phyloP scores from a whole-genome alignment of 2,329 filamentous ascomycete species.

The Fusarium keratoplasticum region DNA sequence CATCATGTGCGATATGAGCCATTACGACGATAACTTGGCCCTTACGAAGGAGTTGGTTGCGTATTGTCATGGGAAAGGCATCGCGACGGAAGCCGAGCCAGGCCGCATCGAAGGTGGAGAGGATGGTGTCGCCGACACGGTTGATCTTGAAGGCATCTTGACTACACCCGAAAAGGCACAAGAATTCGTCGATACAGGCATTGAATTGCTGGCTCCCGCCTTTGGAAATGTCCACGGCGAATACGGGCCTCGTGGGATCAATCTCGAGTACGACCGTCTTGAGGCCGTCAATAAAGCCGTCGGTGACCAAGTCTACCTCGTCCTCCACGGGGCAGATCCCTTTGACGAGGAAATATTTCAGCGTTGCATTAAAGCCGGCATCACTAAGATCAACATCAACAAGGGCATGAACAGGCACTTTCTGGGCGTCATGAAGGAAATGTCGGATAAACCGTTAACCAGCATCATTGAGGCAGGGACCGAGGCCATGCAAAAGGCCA shows the following conservation, averaged over 20 bases:
- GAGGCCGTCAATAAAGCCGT: conserved; percentile 54
- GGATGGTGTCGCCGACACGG: conserved; percentile 75
- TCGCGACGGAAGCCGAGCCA: conserved; percentile 74
- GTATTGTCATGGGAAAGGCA: conserved; percentile 72
- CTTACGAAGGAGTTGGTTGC: conserved; percentile 70
- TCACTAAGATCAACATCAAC: conserved; percentile 64
- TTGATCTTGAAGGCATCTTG: conserved; percentile 60
- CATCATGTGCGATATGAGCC: conserved; percentile 84
- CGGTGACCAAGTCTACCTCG: conserved; percentile 58
- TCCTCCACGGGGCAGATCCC: conserved; percentile 62
- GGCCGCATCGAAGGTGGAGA: conserved; percentile 61
- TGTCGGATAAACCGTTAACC: conserved; percentile 59
- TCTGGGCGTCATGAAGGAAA: conserved; percentile 57
- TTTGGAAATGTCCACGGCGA: conserved; percentile 83
- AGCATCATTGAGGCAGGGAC: conserved; percentile 61
- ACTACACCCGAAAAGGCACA: conserved; percentile 77
- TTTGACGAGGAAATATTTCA: conserved; percentile 59
- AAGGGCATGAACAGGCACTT: conserved; percentile 64
- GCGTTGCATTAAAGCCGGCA: conserved; percentile 58
- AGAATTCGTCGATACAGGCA: conserved; percentile 77
- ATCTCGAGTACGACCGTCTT: conserved; percentile 41
- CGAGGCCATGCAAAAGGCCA: conserved; percentile 59
- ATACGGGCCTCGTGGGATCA: conserved; percentile 71
- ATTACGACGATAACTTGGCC: conserved; percentile 77
- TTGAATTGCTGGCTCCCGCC: conserved; percentile 79